phyloP scores from a whole-genome alignment of 345 rosid species.

The Linum trigynum region DNA sequence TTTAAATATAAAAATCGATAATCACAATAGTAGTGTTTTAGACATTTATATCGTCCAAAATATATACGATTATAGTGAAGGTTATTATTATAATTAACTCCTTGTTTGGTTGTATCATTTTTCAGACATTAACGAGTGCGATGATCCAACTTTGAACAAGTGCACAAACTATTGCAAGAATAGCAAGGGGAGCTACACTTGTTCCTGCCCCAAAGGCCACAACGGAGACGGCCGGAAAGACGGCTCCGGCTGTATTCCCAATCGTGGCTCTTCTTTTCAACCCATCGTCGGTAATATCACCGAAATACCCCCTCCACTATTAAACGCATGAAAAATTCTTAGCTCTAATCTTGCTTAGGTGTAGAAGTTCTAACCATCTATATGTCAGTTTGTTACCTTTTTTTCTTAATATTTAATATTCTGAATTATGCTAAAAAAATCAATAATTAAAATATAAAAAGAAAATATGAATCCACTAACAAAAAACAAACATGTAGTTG shows the following conservation, averaged over 20 bases:
- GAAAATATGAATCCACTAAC: no score
- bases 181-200: background rate
- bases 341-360: no score
- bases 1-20: no score
- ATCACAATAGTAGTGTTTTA: no score
- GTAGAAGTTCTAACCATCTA: no score
- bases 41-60: no score
- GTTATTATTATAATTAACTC: background rate
- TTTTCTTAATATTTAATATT: background rate
- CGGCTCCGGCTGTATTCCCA: background rate
- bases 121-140: constrained; percentile 2
- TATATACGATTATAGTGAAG: background rate
- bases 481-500: no score
- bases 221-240: background rate
- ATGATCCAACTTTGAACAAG: background rate
- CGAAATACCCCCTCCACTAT: no score
- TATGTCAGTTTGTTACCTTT: background rate
- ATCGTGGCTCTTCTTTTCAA: background rate
- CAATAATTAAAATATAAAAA: no score
- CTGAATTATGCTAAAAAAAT: no score
- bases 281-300: background rate
- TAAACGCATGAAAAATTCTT: no score
- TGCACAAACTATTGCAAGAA: constrained; percentile 1
- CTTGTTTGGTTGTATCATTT: background rate
- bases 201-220: constrained; percentile 3